Percentiles rank a stretch among this genome's conserved stretches.
Conservation (phyloP, 352 stramenopile species). For the Pilasporangium apinafurcum region DNA sequence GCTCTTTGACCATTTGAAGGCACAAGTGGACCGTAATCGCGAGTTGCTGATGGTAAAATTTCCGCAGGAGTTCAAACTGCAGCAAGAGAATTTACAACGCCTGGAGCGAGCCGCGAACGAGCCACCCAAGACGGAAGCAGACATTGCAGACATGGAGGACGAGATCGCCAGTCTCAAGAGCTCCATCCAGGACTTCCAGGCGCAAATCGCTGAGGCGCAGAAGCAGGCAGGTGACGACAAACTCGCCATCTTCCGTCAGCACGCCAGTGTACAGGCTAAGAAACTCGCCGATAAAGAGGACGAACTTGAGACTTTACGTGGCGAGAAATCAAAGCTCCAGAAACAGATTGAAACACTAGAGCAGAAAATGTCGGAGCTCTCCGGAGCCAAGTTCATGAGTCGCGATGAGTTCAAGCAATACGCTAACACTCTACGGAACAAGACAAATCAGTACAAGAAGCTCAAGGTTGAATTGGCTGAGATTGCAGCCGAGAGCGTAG, state of each 20-base stretch:
- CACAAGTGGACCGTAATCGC: slow-evolving; percentile 72
- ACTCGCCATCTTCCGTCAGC: slow-evolving; percentile 88
- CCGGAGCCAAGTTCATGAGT: slow-evolving; percentile 73
- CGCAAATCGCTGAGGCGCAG: slow-evolving; percentile 72
- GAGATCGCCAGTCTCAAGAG: slow-evolving; percentile 57
- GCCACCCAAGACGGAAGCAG: slow-evolving; percentile 76
- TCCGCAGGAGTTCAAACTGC: slow-evolving; percentile 60
- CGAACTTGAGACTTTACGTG: slow-evolving; percentile 67
- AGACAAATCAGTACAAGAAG: slow-evolving; percentile 90
- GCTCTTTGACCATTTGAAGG: slow-evolving; percentile 79
- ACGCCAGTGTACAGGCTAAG: slow-evolving; percentile 80
- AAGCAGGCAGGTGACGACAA: slow-evolving; percentile 79
- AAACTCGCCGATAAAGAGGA: slow-evolving; percentile 88
- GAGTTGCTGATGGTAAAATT: slow-evolving; percentile 69
- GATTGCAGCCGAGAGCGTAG: slow-evolving; percentile 84
- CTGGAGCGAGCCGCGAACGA: slow-evolving; percentile 69
- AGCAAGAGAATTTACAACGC: slow-evolving; percentile 72
- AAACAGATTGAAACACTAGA: slow-evolving; percentile 76
- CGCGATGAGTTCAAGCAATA: slow-evolving; percentile 90
- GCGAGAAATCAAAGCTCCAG: slow-evolving; percentile 48
- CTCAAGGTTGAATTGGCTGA: slow-evolving; percentile 83
- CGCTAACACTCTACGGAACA: slow-evolving; percentile 83
- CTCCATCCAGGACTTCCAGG: slow-evolving; percentile 56
- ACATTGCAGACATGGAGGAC: slow-evolving; percentile 86
- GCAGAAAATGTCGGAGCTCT: slow-evolving; percentile 48